Percentiles rank a stretch among this genome's conserved stretches.
phyloP scores from a whole-genome alignment of 2,329 filamentous ascomycete genomes.

The Arthrinium phaeospermum region DNA sequence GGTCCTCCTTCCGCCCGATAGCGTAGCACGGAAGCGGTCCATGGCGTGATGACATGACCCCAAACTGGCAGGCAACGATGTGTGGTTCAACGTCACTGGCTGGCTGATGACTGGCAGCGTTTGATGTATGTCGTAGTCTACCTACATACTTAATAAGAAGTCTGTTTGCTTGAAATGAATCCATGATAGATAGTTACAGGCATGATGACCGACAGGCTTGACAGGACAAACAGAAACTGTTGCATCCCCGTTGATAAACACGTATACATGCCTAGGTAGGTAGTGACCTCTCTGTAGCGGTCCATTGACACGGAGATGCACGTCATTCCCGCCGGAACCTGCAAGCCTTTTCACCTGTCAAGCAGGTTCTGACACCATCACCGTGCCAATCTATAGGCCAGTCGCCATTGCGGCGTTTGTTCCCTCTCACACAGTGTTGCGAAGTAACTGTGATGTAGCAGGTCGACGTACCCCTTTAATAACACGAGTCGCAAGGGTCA shows the following conservation, averaged over 20 bases:
- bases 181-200: background rate
- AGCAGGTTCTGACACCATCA: background rate
- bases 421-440: background rate
- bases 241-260: background rate
- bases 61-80: background rate
- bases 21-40: too few species aligned
- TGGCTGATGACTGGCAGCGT: background rate
- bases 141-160: too few species aligned
- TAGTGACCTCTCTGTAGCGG: background rate
- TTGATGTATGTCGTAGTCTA: background rate
- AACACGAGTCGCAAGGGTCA: background rate
- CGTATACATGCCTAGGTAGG: background rate
- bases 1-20: background rate
- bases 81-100: conserved; percentile 1
- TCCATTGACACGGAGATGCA: background rate
- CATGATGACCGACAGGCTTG: background rate
- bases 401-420: background rate
- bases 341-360: conserved; percentile 3
- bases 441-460: background rate
- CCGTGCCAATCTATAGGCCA: background rate
- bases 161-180: background rate
- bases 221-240: background rate
- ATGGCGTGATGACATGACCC: background rate
- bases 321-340: background rate
- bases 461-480: background rate